Percentiles rank a stretch among this genome's conserved stretches.
These are phyloP conservation scores for Colletotrichum sp. DNA, from an alignment of 2,329 filamentous ascomycete species.

Conservation along the genomic window DNA sequence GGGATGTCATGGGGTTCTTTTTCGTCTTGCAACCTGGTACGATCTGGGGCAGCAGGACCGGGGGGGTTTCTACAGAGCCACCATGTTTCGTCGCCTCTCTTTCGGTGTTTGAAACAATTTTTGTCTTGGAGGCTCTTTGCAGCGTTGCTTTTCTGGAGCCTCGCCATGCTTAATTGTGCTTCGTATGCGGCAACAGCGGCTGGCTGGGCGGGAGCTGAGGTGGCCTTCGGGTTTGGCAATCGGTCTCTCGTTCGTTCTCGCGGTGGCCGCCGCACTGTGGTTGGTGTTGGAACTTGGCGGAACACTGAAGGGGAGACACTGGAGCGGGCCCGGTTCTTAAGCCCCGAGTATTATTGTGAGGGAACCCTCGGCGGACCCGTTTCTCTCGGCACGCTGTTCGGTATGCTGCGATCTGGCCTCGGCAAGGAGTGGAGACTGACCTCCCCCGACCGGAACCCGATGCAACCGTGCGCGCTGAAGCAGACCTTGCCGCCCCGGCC, in stretches of 20 bases:
- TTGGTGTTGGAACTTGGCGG: background rate
- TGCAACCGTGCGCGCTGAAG: background rate
- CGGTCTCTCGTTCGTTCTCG: slow-evolving; percentile 3
- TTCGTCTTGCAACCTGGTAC: background rate
- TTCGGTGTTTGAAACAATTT: slow-evolving; percentile 14
- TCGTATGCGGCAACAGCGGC: background rate
- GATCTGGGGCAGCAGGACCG: background rate
- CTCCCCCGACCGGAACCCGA: background rate
- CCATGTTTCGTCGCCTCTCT: slow-evolving; percentile 15
- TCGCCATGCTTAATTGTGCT: background rate
- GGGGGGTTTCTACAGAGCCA: background rate
- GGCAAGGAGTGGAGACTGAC: background rate
- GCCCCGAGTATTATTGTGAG: background rate
- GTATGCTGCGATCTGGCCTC: background rate
- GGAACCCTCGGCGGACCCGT: background rate
- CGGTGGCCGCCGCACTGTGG: background rate
- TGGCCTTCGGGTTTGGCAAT: background rate
- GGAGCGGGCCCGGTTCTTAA: background rate
- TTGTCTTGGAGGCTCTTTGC: slow-evolving; percentile 12
- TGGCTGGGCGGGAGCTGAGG: background rate
- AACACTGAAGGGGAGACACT: background rate
- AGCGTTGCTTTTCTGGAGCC: background rate
- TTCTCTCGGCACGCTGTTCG: background rate
- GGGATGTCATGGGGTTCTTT: background rate
- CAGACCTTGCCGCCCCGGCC: background rate